Conservation (phyloP, 257 asterid species). For the Solanum chiquidenum region DNA sequence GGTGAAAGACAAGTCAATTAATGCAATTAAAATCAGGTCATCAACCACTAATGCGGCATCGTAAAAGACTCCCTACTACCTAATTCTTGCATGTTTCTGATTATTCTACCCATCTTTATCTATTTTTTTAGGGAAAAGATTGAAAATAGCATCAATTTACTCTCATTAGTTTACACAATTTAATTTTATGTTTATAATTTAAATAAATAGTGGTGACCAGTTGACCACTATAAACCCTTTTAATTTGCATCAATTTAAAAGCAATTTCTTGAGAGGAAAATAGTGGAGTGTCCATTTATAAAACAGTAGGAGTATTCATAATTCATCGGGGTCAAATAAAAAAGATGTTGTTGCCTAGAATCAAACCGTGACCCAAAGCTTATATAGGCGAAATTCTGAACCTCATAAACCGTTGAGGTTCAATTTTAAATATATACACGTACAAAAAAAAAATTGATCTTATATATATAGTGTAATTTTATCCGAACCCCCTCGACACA, state of each 20-base stretch:
- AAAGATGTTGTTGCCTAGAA: no score
- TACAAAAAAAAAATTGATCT: no score
- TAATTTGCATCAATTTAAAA: not conserved
- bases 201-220: not conserved
- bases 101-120: not conserved
- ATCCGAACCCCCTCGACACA: no score
- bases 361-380: no score
- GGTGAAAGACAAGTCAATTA: not conserved
- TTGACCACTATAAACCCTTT: not conserved
- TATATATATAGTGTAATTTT: no score
- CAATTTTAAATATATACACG: no score
- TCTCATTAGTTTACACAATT: not conserved
- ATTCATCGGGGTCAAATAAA: not conserved
- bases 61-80: not conserved
- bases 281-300: not conserved
- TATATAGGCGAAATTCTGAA: no score
- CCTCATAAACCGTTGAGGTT: no score
- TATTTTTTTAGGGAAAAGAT: not conserved
- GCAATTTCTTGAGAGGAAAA: not conserved
- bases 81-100: not conserved
- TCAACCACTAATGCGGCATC: not conserved
- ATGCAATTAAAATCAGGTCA: not conserved
- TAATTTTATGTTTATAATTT: not conserved
- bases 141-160: not conserved
- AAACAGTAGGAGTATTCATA: not conserved